Percentiles rank a stretch among this genome's conserved stretches.
Evolutionary conservation across 106 monocot species (phyloP).

Genomic region (Allium sativum): DNA sequence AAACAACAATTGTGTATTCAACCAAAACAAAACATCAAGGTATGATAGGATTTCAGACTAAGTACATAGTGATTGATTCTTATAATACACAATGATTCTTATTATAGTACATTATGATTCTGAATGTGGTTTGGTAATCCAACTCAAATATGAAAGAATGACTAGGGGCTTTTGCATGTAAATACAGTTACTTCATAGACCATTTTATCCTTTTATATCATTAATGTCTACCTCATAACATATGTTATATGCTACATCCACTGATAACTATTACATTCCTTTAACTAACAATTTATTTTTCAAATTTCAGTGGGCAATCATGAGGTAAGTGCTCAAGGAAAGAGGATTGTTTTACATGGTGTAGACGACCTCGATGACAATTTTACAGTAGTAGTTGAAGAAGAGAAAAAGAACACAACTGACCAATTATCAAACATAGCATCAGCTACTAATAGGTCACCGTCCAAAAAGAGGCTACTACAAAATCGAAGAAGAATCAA

Average conservation of each 20-base stretch:
- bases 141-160: too few relatives aligned
- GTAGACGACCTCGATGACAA: slow-evolving; percentile 98
- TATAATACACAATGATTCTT: too few relatives aligned
- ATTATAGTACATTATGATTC: too few relatives aligned
- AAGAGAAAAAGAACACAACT: slow-evolving; percentile 13
- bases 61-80: too few relatives aligned
- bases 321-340: slow-evolving; percentile 16
- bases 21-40: too few relatives aligned
- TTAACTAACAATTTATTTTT: background rate
- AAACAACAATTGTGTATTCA: too few relatives aligned
- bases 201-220: too few relatives aligned
- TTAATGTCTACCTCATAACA: too few relatives aligned
- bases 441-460: background rate
- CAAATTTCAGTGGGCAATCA: slow-evolving; percentile 24
- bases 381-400: slow-evolving; percentile 40
- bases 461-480: slow-evolving; percentile 5
- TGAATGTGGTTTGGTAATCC: background rate
- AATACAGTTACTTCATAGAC: too few relatives aligned
- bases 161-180: too few relatives aligned
- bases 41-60: too few relatives aligned
- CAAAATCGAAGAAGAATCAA: slow-evolving; percentile 43
- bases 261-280: background rate
- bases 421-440: slow-evolving; percentile 1
- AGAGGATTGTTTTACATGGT: slow-evolving; percentile 26
- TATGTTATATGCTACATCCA: too few relatives aligned